phyloP scores from a whole-genome alignment of 1,284 basidiomycete genomes.

The Ceratorhiza oryzae-sativae region DNA sequence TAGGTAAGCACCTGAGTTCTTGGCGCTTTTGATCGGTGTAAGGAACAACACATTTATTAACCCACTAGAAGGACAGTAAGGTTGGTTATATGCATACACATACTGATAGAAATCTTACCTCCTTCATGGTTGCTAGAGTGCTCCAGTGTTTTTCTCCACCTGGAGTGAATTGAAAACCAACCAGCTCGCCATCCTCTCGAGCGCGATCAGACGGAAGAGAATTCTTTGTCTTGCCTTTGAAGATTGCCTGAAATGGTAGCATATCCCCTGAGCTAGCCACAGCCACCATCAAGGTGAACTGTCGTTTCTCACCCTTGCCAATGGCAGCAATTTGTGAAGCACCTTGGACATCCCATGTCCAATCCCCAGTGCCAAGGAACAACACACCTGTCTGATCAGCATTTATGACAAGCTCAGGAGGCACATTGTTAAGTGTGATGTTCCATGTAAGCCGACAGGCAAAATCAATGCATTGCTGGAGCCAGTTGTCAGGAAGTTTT shows the following conservation, averaged over 20 bases:
- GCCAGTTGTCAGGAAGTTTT: conserved; percentile 29
- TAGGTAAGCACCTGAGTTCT: not conserved
- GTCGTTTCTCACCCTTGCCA: conserved; percentile 15
- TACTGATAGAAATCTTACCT: not conserved
- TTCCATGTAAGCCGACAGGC: conserved; percentile 1
- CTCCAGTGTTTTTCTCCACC: conserved; percentile 25
- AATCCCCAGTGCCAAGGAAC: too few relatives aligned
- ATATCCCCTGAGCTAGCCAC: not conserved
- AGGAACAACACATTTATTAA: conserved; percentile 35
- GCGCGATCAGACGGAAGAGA: not conserved
- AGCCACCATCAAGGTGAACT: conserved; percentile 15
- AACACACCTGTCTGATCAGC: too few relatives aligned
- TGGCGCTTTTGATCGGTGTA: not conserved
- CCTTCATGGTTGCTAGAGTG: conserved; percentile 8
- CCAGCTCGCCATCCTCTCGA: not conserved
- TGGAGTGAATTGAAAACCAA: not conserved
- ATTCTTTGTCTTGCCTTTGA: not conserved
- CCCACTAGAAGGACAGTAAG: not conserved
- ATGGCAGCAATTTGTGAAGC: not conserved
- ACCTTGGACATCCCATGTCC: too few relatives aligned
- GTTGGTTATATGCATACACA: not conserved
- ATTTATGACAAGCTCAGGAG: conserved; percentile 11
- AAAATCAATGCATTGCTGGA: conserved; percentile 4
- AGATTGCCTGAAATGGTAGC: conserved; percentile 9
- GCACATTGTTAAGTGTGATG: not conserved